These are phyloP conservation scores for Arthroderma sp. DNA, from an alignment of 2,329 filamentous ascomycete genomes.

Conservation along the genomic window DNA sequence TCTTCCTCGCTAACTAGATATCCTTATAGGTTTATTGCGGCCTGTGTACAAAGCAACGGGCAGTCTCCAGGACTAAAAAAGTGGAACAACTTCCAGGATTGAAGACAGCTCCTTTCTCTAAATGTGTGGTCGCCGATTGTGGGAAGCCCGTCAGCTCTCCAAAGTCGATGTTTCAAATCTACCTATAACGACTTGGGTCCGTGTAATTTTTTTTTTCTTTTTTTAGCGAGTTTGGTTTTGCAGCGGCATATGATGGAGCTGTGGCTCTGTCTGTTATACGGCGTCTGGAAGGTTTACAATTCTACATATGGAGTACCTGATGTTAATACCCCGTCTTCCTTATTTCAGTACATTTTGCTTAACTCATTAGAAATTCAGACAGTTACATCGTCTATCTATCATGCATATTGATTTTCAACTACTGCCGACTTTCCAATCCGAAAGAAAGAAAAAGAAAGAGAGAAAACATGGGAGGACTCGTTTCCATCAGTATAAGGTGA, in stretches of 20 bases:
- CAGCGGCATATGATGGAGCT: not conserved
- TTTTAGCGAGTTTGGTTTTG: constrained; percentile 1
- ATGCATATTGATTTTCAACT: too few species aligned
- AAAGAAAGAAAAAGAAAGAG: too few species aligned
- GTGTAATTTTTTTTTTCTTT: constrained; percentile 4
- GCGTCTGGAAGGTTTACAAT: not conserved
- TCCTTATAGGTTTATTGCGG: constrained; percentile 35
- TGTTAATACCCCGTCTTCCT: not conserved
- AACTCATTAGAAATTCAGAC: not conserved
- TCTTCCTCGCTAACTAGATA: constrained; percentile 3
- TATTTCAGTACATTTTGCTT: not conserved
- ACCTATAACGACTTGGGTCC: constrained; percentile 22
- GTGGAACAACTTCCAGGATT: constrained; percentile 11
- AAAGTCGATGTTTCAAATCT: constrained; percentile 34
- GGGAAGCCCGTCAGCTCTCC: constrained; percentile 26
- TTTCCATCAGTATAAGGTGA: too few species aligned
- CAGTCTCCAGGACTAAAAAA: constrained; percentile 24
- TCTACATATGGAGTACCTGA: too few species aligned
- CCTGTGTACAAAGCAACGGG: constrained; percentile 31
- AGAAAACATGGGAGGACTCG: too few species aligned
- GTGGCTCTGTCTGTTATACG: not conserved
- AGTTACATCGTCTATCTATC: not conserved
- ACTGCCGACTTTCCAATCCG: too few species aligned
- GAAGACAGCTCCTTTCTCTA: constrained; percentile 28
- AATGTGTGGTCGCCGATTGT: constrained; percentile 32